Evolutionary conservation across 2,329 filamentous ascomycete genomes (phyloP).

Genomic region (Sporothrix globosa): DNA sequence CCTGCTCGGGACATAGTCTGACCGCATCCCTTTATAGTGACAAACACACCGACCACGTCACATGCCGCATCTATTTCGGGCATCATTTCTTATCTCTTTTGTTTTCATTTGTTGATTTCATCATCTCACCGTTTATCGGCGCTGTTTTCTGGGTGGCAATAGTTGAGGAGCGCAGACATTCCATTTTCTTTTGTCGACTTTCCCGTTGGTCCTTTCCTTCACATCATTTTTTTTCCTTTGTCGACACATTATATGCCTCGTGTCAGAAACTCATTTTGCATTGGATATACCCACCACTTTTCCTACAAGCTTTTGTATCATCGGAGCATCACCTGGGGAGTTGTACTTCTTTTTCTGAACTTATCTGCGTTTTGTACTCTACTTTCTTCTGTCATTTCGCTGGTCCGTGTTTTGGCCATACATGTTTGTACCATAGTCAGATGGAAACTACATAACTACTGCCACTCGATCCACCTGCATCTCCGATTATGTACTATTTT

Average conservation of each 20-base stretch:
- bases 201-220: not conserved
- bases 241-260: constrained; percentile 8
- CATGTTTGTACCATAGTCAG: not conserved
- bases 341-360: not conserved
- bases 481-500: not conserved
- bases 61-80: constrained; percentile 3
- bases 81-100: not conserved
- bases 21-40: not conserved
- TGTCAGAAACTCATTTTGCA: constrained; percentile 1
- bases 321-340: constrained; percentile 28
- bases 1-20: constrained; percentile 49
- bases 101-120: constrained; percentile 3
- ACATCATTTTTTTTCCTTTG: constrained; percentile 21
- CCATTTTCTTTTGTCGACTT: constrained; percentile 2
- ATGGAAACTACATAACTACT: not conserved
- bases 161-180: not conserved
- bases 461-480: too few species aligned
- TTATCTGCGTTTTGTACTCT: not conserved
- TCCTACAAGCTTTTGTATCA: not conserved
- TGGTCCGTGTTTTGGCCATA: not conserved
- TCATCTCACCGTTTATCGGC: not conserved
- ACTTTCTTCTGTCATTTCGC: not conserved
- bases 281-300: constrained; percentile 28
- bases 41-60: not conserved
- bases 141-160: not conserved